Evolutionary conservation across 495 filamentous ascomycete genomes (phyloP), one percentile per base, ranked within the genome.

Genomic region (Neurospora sp.): DNA sequence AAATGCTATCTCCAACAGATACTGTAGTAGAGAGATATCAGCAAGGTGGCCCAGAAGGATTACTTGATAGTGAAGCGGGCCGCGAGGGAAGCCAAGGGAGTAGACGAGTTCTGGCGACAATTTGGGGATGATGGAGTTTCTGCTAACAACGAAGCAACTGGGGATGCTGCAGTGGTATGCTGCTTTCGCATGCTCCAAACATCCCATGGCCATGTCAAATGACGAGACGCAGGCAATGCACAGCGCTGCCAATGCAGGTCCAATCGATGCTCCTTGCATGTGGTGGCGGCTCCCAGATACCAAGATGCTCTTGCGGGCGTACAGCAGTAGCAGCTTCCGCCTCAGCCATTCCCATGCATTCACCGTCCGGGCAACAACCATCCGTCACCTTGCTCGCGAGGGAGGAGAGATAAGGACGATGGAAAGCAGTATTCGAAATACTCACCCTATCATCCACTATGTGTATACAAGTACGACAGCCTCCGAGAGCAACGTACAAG

Each of bases 1-100:
- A 69, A 75, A 71, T 10, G 37, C 69, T 77, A 38, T 73, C 71
- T 71, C 74, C 73, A 73, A 78, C 59, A 40, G 70, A 77, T 73
- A 72, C 72, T 78, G 48, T 14, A 71, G 42, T 70, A 23, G 54
- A 69, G 37, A 37, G 31, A 48, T 69, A 62, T 77, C 37, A 77
- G 76, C 69, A 72, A 54, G 12, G 73, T 44, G 54, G 27, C 54
- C 27, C 14, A 66, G 27, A 66, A 66, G 54, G 54, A 66, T 62
- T 66, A 35, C 54, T 66, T 66, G 54, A 66, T 35, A 66, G 14
- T 35, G 54, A 66, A 12, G 31, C 54, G 54, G 54, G 54, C 27
- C 54, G 54, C 54, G 23, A 66, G 54, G 27, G 27, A 66, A 66
- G 54, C 54, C 54, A 66, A 66, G 54, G 54, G 54, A 66, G 23